Evolutionary conservation across 176 grass and related monocot genomes (phyloP).

Genomic region (Triticum timopheevii): DNA sequence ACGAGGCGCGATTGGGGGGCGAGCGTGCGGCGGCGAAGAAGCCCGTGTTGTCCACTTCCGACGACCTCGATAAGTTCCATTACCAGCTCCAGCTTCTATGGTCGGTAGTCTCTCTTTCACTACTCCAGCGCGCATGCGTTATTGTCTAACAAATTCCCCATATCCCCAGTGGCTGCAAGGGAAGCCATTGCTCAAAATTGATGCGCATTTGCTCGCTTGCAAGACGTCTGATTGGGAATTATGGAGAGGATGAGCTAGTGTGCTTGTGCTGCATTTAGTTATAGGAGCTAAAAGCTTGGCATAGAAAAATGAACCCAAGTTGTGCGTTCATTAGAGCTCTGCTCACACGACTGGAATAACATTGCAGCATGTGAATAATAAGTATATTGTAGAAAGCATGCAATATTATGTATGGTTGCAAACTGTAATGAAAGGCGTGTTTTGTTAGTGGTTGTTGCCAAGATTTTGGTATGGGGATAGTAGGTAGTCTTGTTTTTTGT

Average conservation of each 20-base stretch:
- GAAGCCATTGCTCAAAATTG: neutral
- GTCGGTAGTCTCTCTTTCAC: conserved; percentile 26
- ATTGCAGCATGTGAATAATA: neutral
- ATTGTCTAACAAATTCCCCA: neutral
- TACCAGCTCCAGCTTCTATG: conserved; percentile 92
- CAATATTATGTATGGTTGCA: neutral
- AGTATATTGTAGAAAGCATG: neutral
- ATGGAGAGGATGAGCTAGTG: neutral
- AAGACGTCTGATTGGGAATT: neutral
- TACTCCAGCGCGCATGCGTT: neutral
- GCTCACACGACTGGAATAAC: neutral
- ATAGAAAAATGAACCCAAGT: neutral
- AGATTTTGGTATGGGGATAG: too few relatives aligned
- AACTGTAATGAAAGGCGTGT: neutral
- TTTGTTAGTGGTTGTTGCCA: neutral
- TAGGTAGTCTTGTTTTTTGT: too few relatives aligned
- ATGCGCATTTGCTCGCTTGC: neutral
- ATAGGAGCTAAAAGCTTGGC: neutral
- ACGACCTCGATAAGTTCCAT: conserved; percentile 93
- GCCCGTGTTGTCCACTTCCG: conserved; percentile 79
- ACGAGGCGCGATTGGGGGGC: conserved; percentile 64
- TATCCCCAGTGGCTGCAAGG: neutral
- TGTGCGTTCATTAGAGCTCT: neutral
- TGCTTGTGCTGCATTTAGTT: neutral
- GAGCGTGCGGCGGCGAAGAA: conserved; percentile 81